A percentile compares a stretch with the other conserved stretches of the same genome.
Evolutionary conservation across 2,329 filamentous ascomycete species (phyloP).

Genomic region (Fusarium musae): DNA sequence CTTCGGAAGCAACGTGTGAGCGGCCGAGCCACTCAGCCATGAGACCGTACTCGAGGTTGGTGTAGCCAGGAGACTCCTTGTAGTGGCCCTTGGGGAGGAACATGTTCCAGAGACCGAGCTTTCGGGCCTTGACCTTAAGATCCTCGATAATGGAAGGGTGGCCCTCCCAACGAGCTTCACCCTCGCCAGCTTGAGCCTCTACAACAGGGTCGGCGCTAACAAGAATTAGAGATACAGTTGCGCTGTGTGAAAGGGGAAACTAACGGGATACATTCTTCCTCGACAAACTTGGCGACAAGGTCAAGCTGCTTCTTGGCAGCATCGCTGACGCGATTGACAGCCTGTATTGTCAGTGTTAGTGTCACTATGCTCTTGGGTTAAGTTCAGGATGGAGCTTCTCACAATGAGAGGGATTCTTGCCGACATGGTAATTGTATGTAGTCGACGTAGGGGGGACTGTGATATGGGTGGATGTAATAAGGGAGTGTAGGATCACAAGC

Average conservation of each 20-base stretch:
- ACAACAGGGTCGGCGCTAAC: slow-evolving; percentile 80
- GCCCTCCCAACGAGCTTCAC: slow-evolving; percentile 79
- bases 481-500: slow-evolving; percentile 8
- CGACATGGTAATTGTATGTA: slow-evolving; percentile 42
- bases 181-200: slow-evolving; percentile 81
- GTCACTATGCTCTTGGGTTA: background rate
- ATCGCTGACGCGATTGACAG: slow-evolving; percentile 76
- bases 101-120: slow-evolving; percentile 96
- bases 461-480: background rate
- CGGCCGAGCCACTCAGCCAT: slow-evolving; percentile 97
- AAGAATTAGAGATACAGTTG: slow-evolving; percentile 13
- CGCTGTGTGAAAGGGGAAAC: slow-evolving; percentile 36
- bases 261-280: slow-evolving; percentile 90
- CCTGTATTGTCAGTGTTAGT: slow-evolving; percentile 48
- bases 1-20: slow-evolving; percentile 84
- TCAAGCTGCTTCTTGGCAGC: slow-evolving; percentile 86
- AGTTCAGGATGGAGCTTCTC: slow-evolving; percentile 6
- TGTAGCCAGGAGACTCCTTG: slow-evolving; percentile 92
- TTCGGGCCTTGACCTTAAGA: slow-evolving; percentile 83
- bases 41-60: slow-evolving; percentile 94
- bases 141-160: slow-evolving; percentile 88
- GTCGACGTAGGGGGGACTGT: slow-evolving; percentile 10
- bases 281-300: slow-evolving; percentile 92
- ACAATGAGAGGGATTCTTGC: slow-evolving; percentile 50
- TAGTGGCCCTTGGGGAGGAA: slow-evolving; percentile 96